Evolutionary conservation across 2,329 filamentous ascomycete genomes (phyloP), one percentile per base, ranked within the genome.

Genomic region (Elsinoe perseae): DNA sequence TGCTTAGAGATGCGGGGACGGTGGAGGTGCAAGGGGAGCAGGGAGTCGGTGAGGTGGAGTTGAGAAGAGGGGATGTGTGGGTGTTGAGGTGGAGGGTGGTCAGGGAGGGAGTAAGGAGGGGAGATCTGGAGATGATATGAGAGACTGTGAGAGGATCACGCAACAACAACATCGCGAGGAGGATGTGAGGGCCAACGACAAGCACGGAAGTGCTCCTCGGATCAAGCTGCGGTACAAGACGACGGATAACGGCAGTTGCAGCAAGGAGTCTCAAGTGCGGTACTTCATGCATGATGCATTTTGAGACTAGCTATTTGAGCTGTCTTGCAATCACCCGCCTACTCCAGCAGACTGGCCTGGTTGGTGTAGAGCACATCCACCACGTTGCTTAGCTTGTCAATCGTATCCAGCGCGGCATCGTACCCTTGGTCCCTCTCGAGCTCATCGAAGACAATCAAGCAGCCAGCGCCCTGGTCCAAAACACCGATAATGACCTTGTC

Each of bases 401-500:
- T 95, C 2, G 93, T 98, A 60, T 89, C 84, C 67, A 98, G 77
- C 3, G 95, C 95, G 10, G 91, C 87, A 71, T 97, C 93, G 69
- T 98, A 98, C 30, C 87, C 86, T 75, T 92, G 85, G 70, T 98
- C 93, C 62, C 91, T 82, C 70, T 95, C 86, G 12, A 88, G 89
- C 81, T 98, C 93, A 68, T 98, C 93, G 68, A 86, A 98, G 65
- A 98, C 89, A 72, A 96, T 95, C 70, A 98, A 80, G 72, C 95
- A 97, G 36, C 92, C 92, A n/a, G 90, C 89, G 50, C 93, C 93
- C 74, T 98, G 93, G 71, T 98, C 93, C 64, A 98, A 76, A 56
- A 98, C 93, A 58, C 95, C 93, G 64, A 96, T 89, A 68, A 98
- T 97, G 66, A 97, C 89, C 79, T 96, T 96, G 77, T 98, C 93